These are phyloP conservation scores for Oryza punctata DNA, from an alignment of 176 grass and related monocot species.

Conservation along the genomic window DNA sequence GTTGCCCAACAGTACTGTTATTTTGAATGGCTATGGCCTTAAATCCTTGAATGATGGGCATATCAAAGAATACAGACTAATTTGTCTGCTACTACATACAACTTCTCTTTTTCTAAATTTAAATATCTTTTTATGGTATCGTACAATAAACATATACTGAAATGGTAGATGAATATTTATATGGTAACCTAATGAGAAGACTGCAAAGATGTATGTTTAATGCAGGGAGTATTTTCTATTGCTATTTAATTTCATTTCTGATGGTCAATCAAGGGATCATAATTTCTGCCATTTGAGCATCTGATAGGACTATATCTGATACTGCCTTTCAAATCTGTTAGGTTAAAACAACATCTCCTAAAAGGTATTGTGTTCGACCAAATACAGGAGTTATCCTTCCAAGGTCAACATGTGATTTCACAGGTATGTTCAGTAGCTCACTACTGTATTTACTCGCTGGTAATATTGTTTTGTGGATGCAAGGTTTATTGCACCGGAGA, in stretches of 20 bases:
- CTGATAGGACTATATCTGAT: background rate
- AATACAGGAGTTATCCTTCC: constrained; percentile 92
- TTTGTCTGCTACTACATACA: background rate
- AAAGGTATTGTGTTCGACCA: constrained; percentile 91
- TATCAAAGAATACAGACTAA: background rate
- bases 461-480: constrained; percentile 7
- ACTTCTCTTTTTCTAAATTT: background rate
- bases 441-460: background rate
- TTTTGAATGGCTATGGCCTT: background rate
- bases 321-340: constrained; percentile 36
- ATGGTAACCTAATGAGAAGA: background rate
- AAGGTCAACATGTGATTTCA: constrained; percentile 72
- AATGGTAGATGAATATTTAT: background rate
- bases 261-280: background rate
- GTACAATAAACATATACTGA: background rate
- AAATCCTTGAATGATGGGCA: background rate
- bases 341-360: constrained; percentile 99
- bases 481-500: constrained; percentile 25
- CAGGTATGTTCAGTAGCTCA: constrained; percentile 51
- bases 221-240: background rate
- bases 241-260: background rate
- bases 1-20: background rate
- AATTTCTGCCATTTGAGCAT: constrained; percentile 4
- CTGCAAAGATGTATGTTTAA: background rate
- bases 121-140: background rate